phyloP scores from a whole-genome alignment of 441 rosid genomes.

The Bruguiera hainesii region DNA sequence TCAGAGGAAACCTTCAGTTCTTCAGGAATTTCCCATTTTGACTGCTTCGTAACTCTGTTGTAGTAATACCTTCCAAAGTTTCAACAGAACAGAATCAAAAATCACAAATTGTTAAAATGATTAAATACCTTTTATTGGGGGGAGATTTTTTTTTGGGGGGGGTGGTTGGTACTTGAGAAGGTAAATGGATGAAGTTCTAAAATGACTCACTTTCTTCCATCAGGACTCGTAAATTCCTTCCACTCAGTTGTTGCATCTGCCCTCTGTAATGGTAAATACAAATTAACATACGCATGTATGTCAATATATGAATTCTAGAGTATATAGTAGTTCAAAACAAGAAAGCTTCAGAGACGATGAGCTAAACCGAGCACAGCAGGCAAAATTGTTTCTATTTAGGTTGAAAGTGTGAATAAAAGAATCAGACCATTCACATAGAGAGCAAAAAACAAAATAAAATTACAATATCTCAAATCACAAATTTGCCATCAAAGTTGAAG shows the following conservation, averaged over 20 bases:
- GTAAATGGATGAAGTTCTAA: constrained; percentile 2
- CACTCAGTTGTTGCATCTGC: constrained; percentile 87
- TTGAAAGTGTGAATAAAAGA: constrained; percentile 1
- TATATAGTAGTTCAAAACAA: background rate
- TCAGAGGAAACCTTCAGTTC: constrained; percentile 67
- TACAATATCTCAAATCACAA: background rate
- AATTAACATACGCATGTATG: background rate
- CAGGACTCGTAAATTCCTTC: constrained; percentile 81
- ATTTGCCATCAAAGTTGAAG: background rate
- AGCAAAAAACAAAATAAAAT: background rate
- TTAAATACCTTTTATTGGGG: background rate
- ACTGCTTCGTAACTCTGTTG: constrained; percentile 87
- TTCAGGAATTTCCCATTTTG: constrained; percentile 96
- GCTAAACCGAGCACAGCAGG: constrained; percentile 7
- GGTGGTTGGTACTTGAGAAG: background rate
- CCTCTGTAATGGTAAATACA: constrained; percentile 47
- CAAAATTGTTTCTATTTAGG: background rate
- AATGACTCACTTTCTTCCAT: constrained; percentile 69
- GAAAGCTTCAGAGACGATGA: background rate
- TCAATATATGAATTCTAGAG: constrained; percentile 1
- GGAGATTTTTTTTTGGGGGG: background rate
- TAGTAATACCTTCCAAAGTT: constrained; percentile 68
- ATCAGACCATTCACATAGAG: constrained; percentile 10
- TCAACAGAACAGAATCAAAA: constrained; percentile 4
- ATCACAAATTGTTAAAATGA: background rate